Percentiles rank a stretch among this genome's conserved stretches.
These are phyloP conservation scores for Tripterygium wilfordii DNA, from an alignment of 177 flowering plant genomes.

Conservation along the genomic window DNA sequence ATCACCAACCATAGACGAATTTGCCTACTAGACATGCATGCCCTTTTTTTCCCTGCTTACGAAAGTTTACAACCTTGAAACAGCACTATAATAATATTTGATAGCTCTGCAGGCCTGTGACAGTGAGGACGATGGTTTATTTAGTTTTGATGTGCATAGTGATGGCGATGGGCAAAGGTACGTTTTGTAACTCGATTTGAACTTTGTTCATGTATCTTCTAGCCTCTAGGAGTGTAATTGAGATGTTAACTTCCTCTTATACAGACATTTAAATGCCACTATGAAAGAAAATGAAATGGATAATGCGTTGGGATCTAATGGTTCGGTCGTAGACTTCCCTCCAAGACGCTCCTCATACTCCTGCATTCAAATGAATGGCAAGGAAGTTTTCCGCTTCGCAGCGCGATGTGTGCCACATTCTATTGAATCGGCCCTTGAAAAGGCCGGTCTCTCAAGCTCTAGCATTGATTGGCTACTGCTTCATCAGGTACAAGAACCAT, in stretches of 20 bases:
- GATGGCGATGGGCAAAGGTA: slow-evolving; percentile 90
- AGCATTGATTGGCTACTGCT: slow-evolving; percentile 86
- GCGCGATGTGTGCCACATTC: slow-evolving; percentile 76
- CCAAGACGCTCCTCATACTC: slow-evolving; percentile 57
- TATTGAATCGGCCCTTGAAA: slow-evolving; percentile 63
- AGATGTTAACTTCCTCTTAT: slow-evolving; percentile 5
- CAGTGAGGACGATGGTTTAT: slow-evolving; percentile 69
- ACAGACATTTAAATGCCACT: slow-evolving; percentile 77
- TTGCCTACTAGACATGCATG: too few relatives aligned
- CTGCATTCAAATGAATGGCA: slow-evolving; percentile 84
- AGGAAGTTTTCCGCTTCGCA: slow-evolving; percentile 93
- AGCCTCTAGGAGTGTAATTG: background rate
- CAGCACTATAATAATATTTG: too few relatives aligned
- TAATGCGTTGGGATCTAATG: slow-evolving; percentile 45
- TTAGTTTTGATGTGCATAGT: slow-evolving; percentile 80
- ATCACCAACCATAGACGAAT: too few relatives aligned
- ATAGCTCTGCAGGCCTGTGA: slow-evolving; percentile 82
- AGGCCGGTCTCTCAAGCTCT: slow-evolving; percentile 60
- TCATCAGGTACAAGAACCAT: slow-evolving; percentile 66
- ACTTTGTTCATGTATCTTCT: background rate
- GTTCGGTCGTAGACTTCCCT: slow-evolving; percentile 49
- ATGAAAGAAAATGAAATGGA: slow-evolving; percentile 34
- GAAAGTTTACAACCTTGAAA: too few relatives aligned
- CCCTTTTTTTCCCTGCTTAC: too few relatives aligned
- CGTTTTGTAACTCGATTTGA: too few relatives aligned